phyloP scores from a whole-genome alignment of 768 basidiomycete species.

The Hortiboletus flavorubellus region DNA sequence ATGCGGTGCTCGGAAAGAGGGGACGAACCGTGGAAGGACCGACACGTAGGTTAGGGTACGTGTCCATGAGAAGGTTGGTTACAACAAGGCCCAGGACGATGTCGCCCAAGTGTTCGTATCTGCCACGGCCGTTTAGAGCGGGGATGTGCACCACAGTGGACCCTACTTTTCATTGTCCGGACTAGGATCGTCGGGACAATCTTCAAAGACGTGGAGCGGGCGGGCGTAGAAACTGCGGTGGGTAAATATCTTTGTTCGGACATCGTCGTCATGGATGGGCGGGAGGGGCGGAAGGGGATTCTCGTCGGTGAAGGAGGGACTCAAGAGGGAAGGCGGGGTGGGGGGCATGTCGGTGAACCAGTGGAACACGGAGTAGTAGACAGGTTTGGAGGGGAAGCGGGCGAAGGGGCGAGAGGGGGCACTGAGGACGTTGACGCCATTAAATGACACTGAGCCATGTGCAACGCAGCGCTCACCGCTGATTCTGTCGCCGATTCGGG shows the following conservation, averaged over 20 bases:
- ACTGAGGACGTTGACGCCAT: background rate
- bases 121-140: constrained; percentile 23
- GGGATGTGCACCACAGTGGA: background rate
- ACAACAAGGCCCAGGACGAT: constrained; percentile 66
- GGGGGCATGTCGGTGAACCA: constrained; percentile 2
- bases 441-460: no score
- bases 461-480: no score
- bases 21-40: constrained; percentile 64
- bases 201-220: constrained; percentile 75
- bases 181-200: constrained; percentile 63
- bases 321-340: constrained; percentile 4
- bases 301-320: constrained; percentile 31
- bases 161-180: constrained; percentile 80
- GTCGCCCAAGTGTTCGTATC: constrained; percentile 77
- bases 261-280: constrained; percentile 42
- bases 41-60: constrained; percentile 68
- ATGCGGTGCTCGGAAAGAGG: background rate
- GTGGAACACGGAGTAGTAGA: constrained; percentile 4
- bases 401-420: background rate
- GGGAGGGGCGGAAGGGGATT: constrained; percentile 56
- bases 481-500: constrained; percentile 1
- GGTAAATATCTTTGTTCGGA: constrained; percentile 63
- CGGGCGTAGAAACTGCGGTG: constrained; percentile 70
- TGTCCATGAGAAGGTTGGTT: constrained; percentile 58
- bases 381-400: no score